Base-by-base conservation (phyloP, 176 grass and related monocot species). In the Carex myosuroides region DNA sequence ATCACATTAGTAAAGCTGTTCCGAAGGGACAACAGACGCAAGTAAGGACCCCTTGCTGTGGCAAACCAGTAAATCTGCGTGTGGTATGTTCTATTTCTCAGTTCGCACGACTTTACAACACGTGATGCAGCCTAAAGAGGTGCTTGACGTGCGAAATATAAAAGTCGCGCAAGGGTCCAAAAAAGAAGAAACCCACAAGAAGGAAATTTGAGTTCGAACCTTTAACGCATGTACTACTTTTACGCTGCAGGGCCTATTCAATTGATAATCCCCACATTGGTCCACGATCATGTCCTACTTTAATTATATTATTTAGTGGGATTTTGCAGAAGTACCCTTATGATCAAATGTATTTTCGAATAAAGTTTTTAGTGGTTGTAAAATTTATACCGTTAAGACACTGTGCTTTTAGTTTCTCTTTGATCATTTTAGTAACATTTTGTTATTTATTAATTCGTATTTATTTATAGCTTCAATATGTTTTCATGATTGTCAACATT, bases 71-170 rank as follows among this genome's bases (percentile, higher is more conserved):
- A n/a, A n/a, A 50, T 64, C 14, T 29, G 16, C 5, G 55, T 37
- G 29, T 32, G 50, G 33, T 30, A 26, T 76, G 60, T 64, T 79
- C 53, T 37, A 46, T 71, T 35, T 32, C 29, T 8, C 39, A 48
- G 70, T 65, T 17, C 54, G 74, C 13, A 73, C 74, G 37, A 64
- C 88, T 87, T 84, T 84, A 72, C 88, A 85, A 60, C 88, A 90
- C 81, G 86, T 90, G 92, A 92, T 77, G 24, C 46, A 85, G 64
- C 90, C 87, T 77, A 90, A 90, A 90, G 26, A 80, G 86, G 90
- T 92, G 88, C 93, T 86, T 89, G 88, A 60, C 90, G 87, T 92
- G 90, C 70, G 56, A 50, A 71, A 64, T 82, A 65, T 81, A 92
- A 82, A 89, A 79, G 53, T 68, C 26, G 11, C 50, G 10, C 76